These are phyloP conservation scores for Afroboletus lepidellus DNA, from an alignment of 1,284 basidiomycete species.

Conservation along the genomic window DNA sequence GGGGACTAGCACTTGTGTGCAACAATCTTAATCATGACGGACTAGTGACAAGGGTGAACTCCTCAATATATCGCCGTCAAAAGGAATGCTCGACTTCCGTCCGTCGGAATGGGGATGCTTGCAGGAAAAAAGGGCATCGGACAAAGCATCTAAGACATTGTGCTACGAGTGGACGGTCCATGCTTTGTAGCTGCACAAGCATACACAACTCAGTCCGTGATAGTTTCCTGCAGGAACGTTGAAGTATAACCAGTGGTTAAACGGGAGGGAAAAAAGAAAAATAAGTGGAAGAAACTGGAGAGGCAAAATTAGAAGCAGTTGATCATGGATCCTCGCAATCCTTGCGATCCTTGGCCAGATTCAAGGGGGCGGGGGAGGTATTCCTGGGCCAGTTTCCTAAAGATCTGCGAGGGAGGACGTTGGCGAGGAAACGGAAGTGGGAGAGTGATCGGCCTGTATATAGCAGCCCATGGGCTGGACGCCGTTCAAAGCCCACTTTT, in stretches of 20 bases:
- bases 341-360: slow-evolving; percentile 16
- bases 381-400: slow-evolving; percentile 32
- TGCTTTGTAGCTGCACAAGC: slow-evolving; percentile 15
- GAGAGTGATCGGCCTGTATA: slow-evolving; percentile 51
- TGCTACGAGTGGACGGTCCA: slow-evolving; percentile 14
- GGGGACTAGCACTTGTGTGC: no score
- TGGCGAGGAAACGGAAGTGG: neutral
- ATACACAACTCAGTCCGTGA: slow-evolving; percentile 13
- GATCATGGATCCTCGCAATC: slow-evolving; percentile 24
- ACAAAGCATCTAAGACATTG: no score
- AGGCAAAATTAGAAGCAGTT: slow-evolving; percentile 5
- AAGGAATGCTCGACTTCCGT: no score
- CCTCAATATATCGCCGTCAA: no score
- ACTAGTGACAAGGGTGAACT: no score
- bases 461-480: slow-evolving; percentile 72
- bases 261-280: slow-evolving; percentile 8
- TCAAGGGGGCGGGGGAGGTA: slow-evolving; percentile 2
- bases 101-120: no score
- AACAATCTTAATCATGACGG: no score
- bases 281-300: neutral
- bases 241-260: slow-evolving; percentile 13
- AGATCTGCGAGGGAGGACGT: slow-evolving; percentile 21
- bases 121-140: no score
- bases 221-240: slow-evolving; percentile 17
- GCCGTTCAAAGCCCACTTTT: slow-evolving; percentile 75